Evolutionary conservation across 805 yeast genomes (phyloP), one percentile per base, ranked within the genome.

Genomic region (Wickerhamiella dianesei): DNA sequence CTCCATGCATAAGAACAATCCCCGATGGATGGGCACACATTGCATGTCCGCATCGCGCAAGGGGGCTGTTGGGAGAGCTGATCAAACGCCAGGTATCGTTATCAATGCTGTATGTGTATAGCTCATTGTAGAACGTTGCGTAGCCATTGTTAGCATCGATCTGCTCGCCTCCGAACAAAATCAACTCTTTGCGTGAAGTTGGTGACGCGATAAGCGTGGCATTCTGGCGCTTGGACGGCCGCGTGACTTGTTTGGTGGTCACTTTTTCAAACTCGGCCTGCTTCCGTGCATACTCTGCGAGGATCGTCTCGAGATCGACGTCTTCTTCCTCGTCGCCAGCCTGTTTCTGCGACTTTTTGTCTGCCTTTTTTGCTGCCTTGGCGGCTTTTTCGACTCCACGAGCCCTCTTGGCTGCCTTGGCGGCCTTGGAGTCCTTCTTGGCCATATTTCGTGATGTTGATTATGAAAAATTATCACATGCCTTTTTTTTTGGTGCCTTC

Each of bases 11-110:
- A 50, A 89, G 62, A 21, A 85, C 74, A 2, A 88, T 68, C 9
- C 97, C 97, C 2, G 87, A 77, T 1, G 96, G 95, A 64, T 89
- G 97, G 0, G 84, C 80, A 51, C 88, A 80, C 85, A 88, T 83
- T 1, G 95, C 83, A 55, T 94, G 96, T 0, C 96, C 86, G 0
- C 95, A 83, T 52, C 98, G 69, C 1, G 96, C 95, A 60, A 88
- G 74, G 14, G 98, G 98, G 0, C 94, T 64, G 59, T 89, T 89
- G 56, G 82, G 83, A 1, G 95, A 85, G 2, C 80, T 68, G 54
- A 79, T 74, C 49, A 72, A 73, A 50, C 86, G 74, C 98, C 98
- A 89, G 19, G 68, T 74, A 58, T 82, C 82, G 39, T 82, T 77
- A 54, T 85, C 94, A 4, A 82, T 71, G 4, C 83, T 69, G 64